A percentile compares a stretch with the other conserved stretches of the same genome.
These are phyloP conservation scores for Acer negundo DNA, from an alignment of 345 rosid species.

Conservation along the genomic window DNA sequence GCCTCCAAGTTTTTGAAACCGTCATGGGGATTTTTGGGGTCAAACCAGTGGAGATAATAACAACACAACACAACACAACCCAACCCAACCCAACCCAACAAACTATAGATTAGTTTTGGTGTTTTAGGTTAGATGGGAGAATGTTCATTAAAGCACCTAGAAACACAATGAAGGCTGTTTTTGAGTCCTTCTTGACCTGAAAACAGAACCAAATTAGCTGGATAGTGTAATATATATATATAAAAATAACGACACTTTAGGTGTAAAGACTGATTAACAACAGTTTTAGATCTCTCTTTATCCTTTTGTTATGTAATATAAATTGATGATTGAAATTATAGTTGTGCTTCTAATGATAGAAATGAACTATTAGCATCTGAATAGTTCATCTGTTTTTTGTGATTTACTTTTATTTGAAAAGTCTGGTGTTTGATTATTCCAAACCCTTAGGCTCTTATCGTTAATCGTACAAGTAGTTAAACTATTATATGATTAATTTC, in stretches of 20 bases:
- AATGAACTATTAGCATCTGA: background rate
- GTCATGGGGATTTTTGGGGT: conserved; percentile 2
- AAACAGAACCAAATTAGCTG: conserved; percentile 18
- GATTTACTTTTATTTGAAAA: too few species aligned
- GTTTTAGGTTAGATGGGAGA: conserved; percentile 15
- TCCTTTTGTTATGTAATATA: conserved; percentile 28
- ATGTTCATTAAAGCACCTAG: conserved; percentile 18
- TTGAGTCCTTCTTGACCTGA: conserved; percentile 45
- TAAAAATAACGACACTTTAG: conserved; percentile 8
- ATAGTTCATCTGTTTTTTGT: too few species aligned
- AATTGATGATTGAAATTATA: conserved; percentile 12
- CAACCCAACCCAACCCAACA: conserved; percentile 5
- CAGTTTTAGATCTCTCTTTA: conserved; percentile 18
- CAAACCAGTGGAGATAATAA: conserved; percentile 14
- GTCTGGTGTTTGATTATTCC: background rate
- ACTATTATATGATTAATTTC: too few species aligned
- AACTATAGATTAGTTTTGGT: conserved; percentile 17
- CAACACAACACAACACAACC: conserved; percentile 3
- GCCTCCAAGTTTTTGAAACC: conserved; percentile 11
- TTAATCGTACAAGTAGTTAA: too few species aligned
- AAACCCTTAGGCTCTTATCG: background rate
- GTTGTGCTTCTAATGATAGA: conserved; percentile 15
- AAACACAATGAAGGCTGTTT: conserved; percentile 44
- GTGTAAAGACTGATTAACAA: conserved; percentile 15
- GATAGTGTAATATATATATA: conserved; percentile 21